Percentiles rank a stretch among this genome's conserved stretches.
Evolutionary conservation across 257 asterid genomes (phyloP).

Genomic region (Anisodus tanguticus): DNA sequence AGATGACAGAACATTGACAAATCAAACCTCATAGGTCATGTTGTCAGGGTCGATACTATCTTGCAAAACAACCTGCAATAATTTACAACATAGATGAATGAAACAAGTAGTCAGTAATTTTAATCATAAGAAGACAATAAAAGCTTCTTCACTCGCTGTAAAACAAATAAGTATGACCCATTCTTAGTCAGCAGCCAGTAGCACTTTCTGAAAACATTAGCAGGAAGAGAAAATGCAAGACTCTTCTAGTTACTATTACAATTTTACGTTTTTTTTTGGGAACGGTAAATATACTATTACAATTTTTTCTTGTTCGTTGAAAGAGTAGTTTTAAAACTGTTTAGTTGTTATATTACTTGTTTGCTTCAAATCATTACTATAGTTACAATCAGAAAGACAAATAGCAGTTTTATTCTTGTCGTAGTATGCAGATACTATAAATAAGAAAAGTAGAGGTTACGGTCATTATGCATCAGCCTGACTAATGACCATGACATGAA

Average conservation of each 20-base stretch:
- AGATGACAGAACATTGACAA: not conserved
- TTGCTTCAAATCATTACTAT: constrained; percentile 2
- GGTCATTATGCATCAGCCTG: constrained; percentile 33
- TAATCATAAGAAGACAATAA: constrained; percentile 10
- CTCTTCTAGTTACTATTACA: not conserved
- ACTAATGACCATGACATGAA: not conserved
- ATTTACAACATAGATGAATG: constrained; percentile 29
- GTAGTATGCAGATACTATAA: not conserved
- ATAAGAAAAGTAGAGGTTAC: constrained; percentile 15
- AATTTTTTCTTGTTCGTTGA: not conserved
- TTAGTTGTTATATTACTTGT: not conserved
- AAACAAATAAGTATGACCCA: not conserved
- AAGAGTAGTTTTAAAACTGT: not conserved
- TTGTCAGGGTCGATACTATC: constrained; percentile 73
- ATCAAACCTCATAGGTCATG: constrained; percentile 79
- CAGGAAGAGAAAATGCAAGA: constrained; percentile 16
- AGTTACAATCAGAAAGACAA: constrained; percentile 1
- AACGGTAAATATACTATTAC: not conserved
- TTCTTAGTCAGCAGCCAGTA: not conserved
- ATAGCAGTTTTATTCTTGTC: not conserved
- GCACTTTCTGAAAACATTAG: constrained; percentile 18
- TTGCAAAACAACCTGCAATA: constrained; percentile 67
- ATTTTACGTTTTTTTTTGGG: not conserved
- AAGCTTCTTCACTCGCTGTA: constrained; percentile 24
- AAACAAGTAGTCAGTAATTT: not conserved